Evolutionary conservation across 2,329 filamentous ascomycete species (phyloP), one percentile per base, ranked within the genome.

Genomic region (Metarhizium humberi): DNA sequence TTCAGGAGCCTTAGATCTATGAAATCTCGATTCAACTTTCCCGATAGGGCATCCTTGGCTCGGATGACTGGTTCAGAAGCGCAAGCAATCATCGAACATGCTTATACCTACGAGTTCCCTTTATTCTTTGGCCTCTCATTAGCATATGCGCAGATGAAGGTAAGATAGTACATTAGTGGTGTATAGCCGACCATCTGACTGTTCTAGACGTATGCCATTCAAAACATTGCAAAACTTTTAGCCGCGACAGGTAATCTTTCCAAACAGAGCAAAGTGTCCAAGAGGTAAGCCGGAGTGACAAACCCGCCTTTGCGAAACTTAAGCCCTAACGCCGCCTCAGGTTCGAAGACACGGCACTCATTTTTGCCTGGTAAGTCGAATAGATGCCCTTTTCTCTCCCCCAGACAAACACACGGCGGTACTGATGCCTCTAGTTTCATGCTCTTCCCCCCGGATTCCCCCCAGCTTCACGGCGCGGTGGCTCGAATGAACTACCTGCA

Each of bases 61-160:
- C 25, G 3, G 1, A 25, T 76, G 73, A 74, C 71, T 13, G 68
- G 71, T 40, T 56, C 68, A 57, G 72, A 79, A 51, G 75, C 78
- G 4, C 73, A 75, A 56, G 67, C 69, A 55, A 74, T 79, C 57
- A 62, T 76, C 16, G 67, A 69, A 56, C 64, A 65, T 42, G 56
- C 71, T 4, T 57, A 64, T 6, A 56, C 62, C 13, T 58, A 62
- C 1, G 73, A 75, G 54, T 75, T 74, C 32, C 73, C 74, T 0
- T 61, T 67, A 11, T 63, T 73, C 36, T 73, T 70, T 57, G 67
- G 70, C 16, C 56, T 73, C 29, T 63, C 67, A 0, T 60, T 74
- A 43, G 68, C 72, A 50, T 64, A 73, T 32, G 73, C 70, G 38
- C 63, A 76, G 14, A 71, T 75, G 59, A 73, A 72, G 64, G 6